Evolutionary conservation across 495 filamentous ascomycete species (phyloP).

Genomic region (Extremus antarcticus): DNA sequence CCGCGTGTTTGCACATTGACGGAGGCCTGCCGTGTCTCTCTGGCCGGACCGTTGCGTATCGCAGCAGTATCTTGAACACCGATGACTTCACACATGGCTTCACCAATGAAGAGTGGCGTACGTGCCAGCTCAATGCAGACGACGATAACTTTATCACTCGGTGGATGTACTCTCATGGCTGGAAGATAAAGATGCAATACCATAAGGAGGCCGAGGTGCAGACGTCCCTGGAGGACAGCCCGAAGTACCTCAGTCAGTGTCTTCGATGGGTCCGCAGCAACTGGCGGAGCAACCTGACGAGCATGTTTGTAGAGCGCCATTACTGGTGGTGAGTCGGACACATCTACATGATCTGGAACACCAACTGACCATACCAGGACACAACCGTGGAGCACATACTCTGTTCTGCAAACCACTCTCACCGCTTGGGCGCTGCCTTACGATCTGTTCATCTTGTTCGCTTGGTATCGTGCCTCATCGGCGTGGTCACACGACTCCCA

Average conservation of each 20-base stretch:
- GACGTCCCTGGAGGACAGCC: constrained; percentile 46
- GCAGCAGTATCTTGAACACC: constrained; percentile 67
- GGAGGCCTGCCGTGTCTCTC: constrained; percentile 83
- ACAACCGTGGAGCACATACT: constrained; percentile 53
- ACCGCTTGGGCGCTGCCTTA: constrained; percentile 48
- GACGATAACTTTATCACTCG: constrained; percentile 64
- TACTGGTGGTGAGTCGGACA: constrained; percentile 40
- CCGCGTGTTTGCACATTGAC: constrained; percentile 73
- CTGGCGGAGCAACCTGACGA: constrained; percentile 51
- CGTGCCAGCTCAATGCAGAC: constrained; percentile 50
- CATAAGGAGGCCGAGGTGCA: constrained; percentile 44
- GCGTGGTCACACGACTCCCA: constrained; percentile 7
- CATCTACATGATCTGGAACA: background rate
- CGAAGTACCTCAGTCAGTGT: constrained; percentile 50
- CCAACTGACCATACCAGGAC: constrained; percentile 18
- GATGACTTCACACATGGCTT: constrained; percentile 57
- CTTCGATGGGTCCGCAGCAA: constrained; percentile 53
- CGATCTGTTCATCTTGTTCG: constrained; percentile 39
- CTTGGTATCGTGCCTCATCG: constrained; percentile 15
- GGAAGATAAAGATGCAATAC: constrained; percentile 53
- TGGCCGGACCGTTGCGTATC: constrained; percentile 74
- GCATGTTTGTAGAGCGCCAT: constrained; percentile 42
- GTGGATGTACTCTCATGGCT: constrained; percentile 44
- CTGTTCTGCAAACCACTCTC: constrained; percentile 48
- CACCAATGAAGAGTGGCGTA: constrained; percentile 43